Evolutionary conservation across 352 stramenopile genomes (phyloP).

Genomic region (Globisporangium alternatum): DNA sequence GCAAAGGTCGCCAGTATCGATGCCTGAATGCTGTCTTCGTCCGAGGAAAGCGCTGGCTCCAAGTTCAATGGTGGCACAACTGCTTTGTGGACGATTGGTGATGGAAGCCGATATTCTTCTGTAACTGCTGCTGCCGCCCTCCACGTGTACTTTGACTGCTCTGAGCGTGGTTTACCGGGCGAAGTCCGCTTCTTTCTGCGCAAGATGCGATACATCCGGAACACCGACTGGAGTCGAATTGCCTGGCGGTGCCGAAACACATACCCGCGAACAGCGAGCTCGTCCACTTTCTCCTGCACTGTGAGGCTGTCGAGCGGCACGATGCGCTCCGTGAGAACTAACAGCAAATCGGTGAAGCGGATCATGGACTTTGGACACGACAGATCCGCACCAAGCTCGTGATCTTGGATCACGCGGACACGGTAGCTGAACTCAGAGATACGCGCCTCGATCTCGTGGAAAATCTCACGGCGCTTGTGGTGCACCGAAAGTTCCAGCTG

Average conservation of each 20-base stretch:
- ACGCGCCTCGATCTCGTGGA: slow-evolving; percentile 70
- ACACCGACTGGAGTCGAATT: slow-evolving; percentile 60
- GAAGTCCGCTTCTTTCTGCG: slow-evolving; percentile 14
- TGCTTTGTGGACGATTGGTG: not conserved
- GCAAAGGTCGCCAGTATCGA: slow-evolving; percentile 17
- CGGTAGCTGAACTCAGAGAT: slow-evolving; percentile 66
- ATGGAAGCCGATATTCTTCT: not conserved
- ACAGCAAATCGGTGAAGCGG: slow-evolving; percentile 66
- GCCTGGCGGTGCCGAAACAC: slow-evolving; percentile 58
- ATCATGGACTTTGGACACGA: slow-evolving; percentile 63
- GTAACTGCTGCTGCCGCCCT: not conserved
- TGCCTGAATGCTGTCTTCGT: slow-evolving; percentile 8
- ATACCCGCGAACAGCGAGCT: slow-evolving; percentile 69
- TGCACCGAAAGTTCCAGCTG: slow-evolving; percentile 33
- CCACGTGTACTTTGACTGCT: not conserved
- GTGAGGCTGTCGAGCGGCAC: slow-evolving; percentile 68
- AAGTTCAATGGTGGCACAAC: slow-evolving; percentile 4
- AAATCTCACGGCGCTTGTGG: slow-evolving; percentile 45
- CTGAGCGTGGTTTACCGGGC: not conserved
- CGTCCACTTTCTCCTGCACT: slow-evolving; percentile 81
- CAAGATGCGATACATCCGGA: slow-evolving; percentile 56
- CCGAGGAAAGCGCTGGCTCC: not conserved
- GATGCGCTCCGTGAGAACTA: slow-evolving; percentile 67
- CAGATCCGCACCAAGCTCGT: slow-evolving; percentile 37
- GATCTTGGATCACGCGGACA: slow-evolving; percentile 56